These are phyloP conservation scores for Halophytophthora batemanensis DNA, from an alignment of 352 stramenopile genomes.

Conservation along the genomic window DNA sequence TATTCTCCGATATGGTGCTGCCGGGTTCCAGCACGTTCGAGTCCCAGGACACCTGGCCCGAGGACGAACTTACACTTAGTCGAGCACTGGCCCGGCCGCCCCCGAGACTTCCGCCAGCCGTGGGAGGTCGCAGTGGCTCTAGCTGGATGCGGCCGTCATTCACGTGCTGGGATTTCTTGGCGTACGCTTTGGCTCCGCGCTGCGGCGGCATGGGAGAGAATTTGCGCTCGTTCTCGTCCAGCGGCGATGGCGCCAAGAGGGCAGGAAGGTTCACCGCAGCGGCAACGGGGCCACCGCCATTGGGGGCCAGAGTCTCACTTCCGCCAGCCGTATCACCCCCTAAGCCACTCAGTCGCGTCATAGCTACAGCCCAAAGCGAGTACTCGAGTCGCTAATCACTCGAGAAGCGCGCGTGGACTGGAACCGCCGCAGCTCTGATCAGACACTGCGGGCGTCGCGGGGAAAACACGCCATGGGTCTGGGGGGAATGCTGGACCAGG, in stretches of 20 bases:
- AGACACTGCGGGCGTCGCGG: no score
- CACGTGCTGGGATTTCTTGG: conserved; percentile 49
- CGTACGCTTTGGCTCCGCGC: conserved; percentile 34
- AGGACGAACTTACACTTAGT: conserved; percentile 37
- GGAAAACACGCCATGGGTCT: no score
- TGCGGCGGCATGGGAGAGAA: conserved; percentile 59
- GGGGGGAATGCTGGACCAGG: no score
- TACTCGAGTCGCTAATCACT: no score
- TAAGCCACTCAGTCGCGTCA: conserved; percentile 18
- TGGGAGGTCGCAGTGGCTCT: conserved; percentile 51
- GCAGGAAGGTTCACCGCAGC: conserved; percentile 46
- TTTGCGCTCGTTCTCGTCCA: conserved; percentile 18
- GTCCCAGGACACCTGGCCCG: conserved; percentile 38
- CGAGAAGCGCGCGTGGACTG: no score
- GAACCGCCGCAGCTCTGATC: no score
- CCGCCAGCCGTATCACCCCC: conserved; percentile 6
- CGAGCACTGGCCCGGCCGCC: conserved; percentile 15
- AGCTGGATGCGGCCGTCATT: conserved; percentile 61
- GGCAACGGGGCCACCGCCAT: conserved; percentile 1
- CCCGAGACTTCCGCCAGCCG: conserved; percentile 8
- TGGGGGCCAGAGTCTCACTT: conserved; percentile 1
- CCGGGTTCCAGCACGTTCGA: conserved; percentile 33
- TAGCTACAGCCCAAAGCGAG: not conserved
- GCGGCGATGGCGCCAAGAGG: conserved; percentile 30
- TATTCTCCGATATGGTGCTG: conserved; percentile 36